Percentiles rank a stretch among this genome's conserved stretches.
These are phyloP conservation scores for Komagataella mondaviorum DNA, from an alignment of 805 yeast species.

Conservation along the genomic window DNA sequence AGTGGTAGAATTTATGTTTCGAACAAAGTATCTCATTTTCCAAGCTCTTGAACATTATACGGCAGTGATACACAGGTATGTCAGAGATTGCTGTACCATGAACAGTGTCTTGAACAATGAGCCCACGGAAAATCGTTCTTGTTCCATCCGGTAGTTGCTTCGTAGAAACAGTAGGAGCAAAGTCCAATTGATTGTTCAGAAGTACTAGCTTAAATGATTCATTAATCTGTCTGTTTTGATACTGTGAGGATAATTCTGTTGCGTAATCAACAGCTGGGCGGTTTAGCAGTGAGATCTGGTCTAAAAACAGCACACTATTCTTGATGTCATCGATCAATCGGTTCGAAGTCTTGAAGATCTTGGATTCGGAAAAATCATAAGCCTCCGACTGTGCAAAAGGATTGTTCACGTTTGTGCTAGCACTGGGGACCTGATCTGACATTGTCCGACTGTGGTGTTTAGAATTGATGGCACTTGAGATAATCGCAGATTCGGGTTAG, in stretches of 20 bases:
- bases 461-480: background rate
- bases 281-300: conserved; percentile 13
- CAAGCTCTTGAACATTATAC: background rate
- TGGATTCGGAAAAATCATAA: conserved; percentile 12
- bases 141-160: background rate
- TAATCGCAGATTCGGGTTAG: background rate
- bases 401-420: conserved; percentile 6
- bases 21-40: background rate
- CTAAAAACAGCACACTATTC: conserved; percentile 19
- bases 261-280: conserved; percentile 23
- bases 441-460: background rate
- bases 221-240: conserved; percentile 3
- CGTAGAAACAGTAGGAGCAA: conserved; percentile 1
- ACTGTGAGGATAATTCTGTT: conserved; percentile 8
- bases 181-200: conserved; percentile 21
- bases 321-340: conserved; percentile 53
- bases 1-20: conserved; percentile 2
- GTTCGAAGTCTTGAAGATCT: conserved; percentile 47
- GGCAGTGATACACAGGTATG: background rate
- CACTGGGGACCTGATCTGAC: background rate
- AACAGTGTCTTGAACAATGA: background rate
- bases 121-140: background rate
- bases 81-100: conserved; percentile 1
- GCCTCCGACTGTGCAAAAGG: conserved; percentile 8
- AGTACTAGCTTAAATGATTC: conserved; percentile 15